phyloP scores from a whole-genome alignment of 106 monocot species.

The Apostasia shenzhenica region DNA sequence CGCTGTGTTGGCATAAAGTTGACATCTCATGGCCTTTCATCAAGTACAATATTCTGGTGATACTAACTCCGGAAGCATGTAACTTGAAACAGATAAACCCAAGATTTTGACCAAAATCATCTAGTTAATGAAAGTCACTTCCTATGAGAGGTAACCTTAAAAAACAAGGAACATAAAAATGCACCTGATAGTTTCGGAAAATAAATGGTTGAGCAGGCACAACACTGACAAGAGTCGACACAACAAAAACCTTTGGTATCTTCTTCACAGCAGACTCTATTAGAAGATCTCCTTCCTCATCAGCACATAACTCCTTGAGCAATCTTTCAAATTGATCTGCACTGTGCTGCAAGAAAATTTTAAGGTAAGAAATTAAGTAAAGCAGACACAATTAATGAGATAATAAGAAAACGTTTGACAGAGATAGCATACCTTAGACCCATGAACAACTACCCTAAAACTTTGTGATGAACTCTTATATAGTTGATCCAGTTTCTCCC shows the following conservation, averaged over 20 bases:
- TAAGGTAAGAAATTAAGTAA: conserved; percentile 7
- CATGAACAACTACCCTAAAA: conserved; percentile 97
- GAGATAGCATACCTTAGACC: conserved; percentile 69
- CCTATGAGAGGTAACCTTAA: too few relatives aligned
- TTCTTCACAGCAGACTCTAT: conserved; percentile 94
- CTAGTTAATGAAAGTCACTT: too few relatives aligned
- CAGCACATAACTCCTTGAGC: conserved; percentile 91
- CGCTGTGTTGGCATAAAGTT: too few relatives aligned
- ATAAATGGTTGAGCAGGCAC: conserved; percentile 96
- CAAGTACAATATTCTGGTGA: too few relatives aligned
- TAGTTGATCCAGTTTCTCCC: conserved; percentile 92
- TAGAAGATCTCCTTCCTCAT: conserved; percentile 94
- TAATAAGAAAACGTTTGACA: neutral
- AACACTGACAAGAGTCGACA: conserved; percentile 85
- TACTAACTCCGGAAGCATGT: too few relatives aligned
- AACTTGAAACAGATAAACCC: too few relatives aligned
- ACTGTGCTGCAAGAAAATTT: conserved; percentile 82
- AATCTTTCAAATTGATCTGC: conserved; percentile 96
- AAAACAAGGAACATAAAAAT: neutral
- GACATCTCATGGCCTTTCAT: too few relatives aligned
- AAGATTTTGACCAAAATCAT: too few relatives aligned
- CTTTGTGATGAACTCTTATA: conserved; percentile 99
- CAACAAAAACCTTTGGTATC: conserved; percentile 94
- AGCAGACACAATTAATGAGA: neutral
- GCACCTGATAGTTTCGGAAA: conserved; percentile 99